phyloP scores from a whole-genome alignment of 805 yeast genomes.

The Ogataea zsoltii region DNA sequence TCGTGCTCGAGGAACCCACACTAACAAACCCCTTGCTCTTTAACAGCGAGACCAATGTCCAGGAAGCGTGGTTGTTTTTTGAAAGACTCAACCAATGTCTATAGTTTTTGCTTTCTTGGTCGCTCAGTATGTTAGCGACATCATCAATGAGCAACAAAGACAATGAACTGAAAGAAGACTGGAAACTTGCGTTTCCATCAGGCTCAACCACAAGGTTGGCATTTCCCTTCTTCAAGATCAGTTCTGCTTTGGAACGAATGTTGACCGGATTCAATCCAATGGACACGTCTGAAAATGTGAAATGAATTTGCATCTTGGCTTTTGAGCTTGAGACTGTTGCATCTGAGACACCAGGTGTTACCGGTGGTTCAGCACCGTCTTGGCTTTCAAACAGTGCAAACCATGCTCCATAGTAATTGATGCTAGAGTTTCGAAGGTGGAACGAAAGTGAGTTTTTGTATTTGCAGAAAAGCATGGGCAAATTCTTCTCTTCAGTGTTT shows the following conservation, averaged over 20 bases:
- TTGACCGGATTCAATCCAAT: slow-evolving; percentile 66
- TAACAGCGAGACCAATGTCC: slow-evolving; percentile 45
- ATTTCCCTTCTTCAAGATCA: slow-evolving; percentile 55
- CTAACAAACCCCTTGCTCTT: slow-evolving; percentile 51
- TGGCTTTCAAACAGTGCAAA: slow-evolving; percentile 41
- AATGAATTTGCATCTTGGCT: slow-evolving; percentile 19
- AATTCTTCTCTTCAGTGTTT: slow-evolving; percentile 33
- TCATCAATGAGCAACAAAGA: slow-evolving; percentile 69
- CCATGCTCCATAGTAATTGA: slow-evolving; percentile 67
- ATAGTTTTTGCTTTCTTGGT: slow-evolving; percentile 26
- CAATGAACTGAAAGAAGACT: slow-evolving; percentile 48
- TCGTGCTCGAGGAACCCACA: slow-evolving; percentile 47
- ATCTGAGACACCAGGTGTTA: background rate
- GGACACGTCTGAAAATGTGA: slow-evolving; percentile 51
- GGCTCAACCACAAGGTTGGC: slow-evolving; percentile 43
- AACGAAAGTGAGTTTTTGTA: slow-evolving; percentile 41
- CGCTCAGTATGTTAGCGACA: slow-evolving; percentile 34
- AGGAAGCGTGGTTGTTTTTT: slow-evolving; percentile 24
- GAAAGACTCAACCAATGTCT: slow-evolving; percentile 27
- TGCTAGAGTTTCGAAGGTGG: slow-evolving; percentile 44
- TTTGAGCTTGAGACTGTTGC: background rate
- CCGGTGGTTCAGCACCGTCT: background rate
- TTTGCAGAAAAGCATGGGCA: slow-evolving; percentile 44
- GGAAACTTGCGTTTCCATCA: slow-evolving; percentile 24
- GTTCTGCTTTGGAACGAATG: slow-evolving; percentile 50